Evolutionary conservation across 352 stramenopile species (phyloP).

Genomic region (Pythium periplocum): DNA sequence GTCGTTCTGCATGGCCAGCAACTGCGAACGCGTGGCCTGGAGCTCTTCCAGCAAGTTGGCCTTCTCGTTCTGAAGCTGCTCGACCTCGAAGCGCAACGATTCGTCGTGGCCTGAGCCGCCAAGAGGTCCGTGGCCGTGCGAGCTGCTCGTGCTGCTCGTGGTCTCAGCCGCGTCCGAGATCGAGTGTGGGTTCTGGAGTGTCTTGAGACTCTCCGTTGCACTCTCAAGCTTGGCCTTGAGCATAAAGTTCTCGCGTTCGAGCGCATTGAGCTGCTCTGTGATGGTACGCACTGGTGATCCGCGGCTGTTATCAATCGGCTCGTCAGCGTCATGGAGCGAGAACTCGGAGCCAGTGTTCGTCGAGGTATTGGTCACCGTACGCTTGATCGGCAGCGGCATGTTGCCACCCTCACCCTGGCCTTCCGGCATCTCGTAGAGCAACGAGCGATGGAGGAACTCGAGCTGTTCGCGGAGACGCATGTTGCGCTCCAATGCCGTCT

Average conservation of each 20-base stretch:
- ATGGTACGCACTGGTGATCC: constrained; percentile 44
- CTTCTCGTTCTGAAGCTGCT: constrained; percentile 30
- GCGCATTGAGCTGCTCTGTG: constrained; percentile 65
- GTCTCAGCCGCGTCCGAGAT: constrained; percentile 28
- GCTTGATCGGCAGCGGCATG: constrained; percentile 16
- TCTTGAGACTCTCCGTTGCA: constrained; percentile 34
- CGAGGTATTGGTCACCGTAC: constrained; percentile 41
- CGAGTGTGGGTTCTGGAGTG: constrained; percentile 15
- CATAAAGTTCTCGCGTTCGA: constrained; percentile 72
- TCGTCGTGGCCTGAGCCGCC: constrained; percentile 19
- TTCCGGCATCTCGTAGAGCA: constrained; percentile 31
- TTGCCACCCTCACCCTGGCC: background rate
- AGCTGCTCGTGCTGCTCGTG: constrained; percentile 15
- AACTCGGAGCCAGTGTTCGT: constrained; percentile 26
- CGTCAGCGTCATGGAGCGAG: constrained; percentile 5
- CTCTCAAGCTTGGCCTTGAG: constrained; percentile 53
- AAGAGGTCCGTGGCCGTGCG: constrained; percentile 15
- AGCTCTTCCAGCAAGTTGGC: constrained; percentile 34
- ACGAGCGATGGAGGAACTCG: constrained; percentile 47
- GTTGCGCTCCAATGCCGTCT: constrained; percentile 55
- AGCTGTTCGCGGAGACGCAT: constrained; percentile 56
- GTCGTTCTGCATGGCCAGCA: constrained; percentile 14
- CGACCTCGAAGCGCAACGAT: constrained; percentile 30
- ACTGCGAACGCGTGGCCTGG: constrained; percentile 25
- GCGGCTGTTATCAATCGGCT: constrained; percentile 10